Evolutionary conservation across 2,329 filamentous ascomycete genomes (phyloP), one percentile per base, ranked within the genome.

Genomic region (Monilinia laxa): DNA sequence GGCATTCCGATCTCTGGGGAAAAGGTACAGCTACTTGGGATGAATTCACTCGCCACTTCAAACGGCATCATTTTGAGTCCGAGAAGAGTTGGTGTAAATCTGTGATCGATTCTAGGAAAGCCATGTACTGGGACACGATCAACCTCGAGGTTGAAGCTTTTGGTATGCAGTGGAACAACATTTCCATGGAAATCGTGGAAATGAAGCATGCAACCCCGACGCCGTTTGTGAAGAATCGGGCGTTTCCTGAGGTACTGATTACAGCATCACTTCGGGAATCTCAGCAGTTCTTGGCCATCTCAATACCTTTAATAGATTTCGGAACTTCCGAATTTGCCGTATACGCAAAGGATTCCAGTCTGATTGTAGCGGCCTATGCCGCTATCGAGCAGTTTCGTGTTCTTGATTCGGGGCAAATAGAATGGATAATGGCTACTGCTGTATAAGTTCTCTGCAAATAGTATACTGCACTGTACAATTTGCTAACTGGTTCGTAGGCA

Each of bases 381-480:
- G 88, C 86, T 70, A 80, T 92, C 1, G 90, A 93, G 79, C 79
- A 85, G 56, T 78, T 90, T 45, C 64, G 74, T 60, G 55, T 75
- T 51, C 51, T 75, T 28, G 71, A 73, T 7, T 71, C 66, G 5
- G 78, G 79, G 0, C 76, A 78, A 23, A 81, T 91, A 57, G 87
- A 90, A 76, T 95, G 91, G 91, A 80, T 89, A 67, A 93, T 94
- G 89, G 89, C 86, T 11, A 93, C 90, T 12, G 84, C 87, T 14
- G 90, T 87, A 60, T 3, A 45, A 60, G 31, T 25, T 14, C 28
- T 51, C 45, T 23, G n/a, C 28, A 38, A 20, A 51, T 18, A 25
- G 14, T 38, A 38, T 55, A 20, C 4, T 38, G 58, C 25, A n/a
- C 20, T 51, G 20, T 40, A 51, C 14, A 20, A 11, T 38, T 38